Conservation (phyloP, 2,329 filamentous ascomycete species). For the Sporothrix schenckii region DNA sequence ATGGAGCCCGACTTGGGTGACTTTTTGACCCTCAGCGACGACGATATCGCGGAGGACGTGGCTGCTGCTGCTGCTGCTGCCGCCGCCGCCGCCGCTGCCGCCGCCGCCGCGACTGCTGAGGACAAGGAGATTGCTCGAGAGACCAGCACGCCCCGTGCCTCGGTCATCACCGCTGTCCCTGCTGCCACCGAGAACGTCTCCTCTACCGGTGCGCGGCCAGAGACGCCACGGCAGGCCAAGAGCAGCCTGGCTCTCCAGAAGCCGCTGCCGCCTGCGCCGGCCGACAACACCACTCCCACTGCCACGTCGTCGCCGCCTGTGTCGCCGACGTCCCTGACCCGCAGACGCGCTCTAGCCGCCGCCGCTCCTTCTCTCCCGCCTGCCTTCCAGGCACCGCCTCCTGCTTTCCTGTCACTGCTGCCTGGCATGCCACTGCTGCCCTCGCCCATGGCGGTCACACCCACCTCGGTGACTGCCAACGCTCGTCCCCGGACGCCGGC, state of each 20-base stretch:
- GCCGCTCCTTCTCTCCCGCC: constrained; percentile 40
- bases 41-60: constrained; percentile 58
- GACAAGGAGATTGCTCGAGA: background rate
- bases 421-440: constrained; percentile 28
- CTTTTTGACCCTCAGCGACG: constrained; percentile 58
- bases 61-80: background rate
- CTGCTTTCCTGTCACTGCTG: constrained; percentile 37
- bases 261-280: constrained; percentile 27
- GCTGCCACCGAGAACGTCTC: background rate
- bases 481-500: constrained; percentile 40
- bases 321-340: constrained; percentile 3
- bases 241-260: constrained; percentile 18
- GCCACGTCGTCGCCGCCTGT: constrained; percentile 16
- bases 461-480: background rate
- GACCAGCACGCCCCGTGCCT: constrained; percentile 43
- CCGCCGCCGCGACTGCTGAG: background rate
- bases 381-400: constrained; percentile 37
- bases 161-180: constrained; percentile 39
- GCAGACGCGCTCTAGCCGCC: constrained; percentile 20
- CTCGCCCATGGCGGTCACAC: constrained; percentile 14
- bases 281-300: background rate
- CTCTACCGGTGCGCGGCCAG: background rate
- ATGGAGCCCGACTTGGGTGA: constrained; percentile 58
- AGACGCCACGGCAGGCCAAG: constrained; percentile 8
- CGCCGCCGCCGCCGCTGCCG: background rate